Base-by-base conservation (phyloP, 2,329 filamentous ascomycete genomes). In the Arthroderma sp. region DNA sequence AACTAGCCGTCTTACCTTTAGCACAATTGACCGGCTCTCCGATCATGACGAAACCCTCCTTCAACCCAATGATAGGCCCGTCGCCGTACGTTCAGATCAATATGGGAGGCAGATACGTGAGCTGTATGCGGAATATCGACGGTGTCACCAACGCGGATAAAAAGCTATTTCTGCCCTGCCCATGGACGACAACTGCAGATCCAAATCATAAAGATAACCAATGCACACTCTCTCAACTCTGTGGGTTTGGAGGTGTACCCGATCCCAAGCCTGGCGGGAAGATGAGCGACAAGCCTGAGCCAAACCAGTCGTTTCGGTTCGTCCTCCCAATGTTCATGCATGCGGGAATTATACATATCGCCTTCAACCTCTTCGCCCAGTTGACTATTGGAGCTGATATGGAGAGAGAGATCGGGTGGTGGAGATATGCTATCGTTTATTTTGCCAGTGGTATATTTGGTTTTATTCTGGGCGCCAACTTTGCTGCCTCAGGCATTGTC, bases 11-110 rank as follows among this genome's bases (percentile, higher is more conserved):
- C 36, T 32, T 29, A 11, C 29, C 11, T 41, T 27, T 50, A 87
- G 83, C 73, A 43, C 73, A 82, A 53, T 67, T 88, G 29, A 95
- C 89, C 1, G 83, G 83, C 44, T 81, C 82, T 0, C 77, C 67
- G 3, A 70, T 71, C 44, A 65, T 70, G 67, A 88, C 80, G 43
- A 77, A 89, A 45, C 91, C 91, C 1, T 74, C 73, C 10, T 94
- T 98, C 69, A 98, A 96, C 66, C 83, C 85, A 47, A 94, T 98
- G 86, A 94, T 98, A 57, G 91, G 91, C 0, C 91, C 91, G 1
- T 94, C 88, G 4, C 77, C 81, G 1, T 85, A 86, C 54, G 78
- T 96, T 27, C 77, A 94, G 55, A 94, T 96, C 69, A 94, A 94
- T 63, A 94, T 98, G 85, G 91, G 91, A 47, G 85, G 88, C 36